Base-by-base conservation (phyloP, 768 basidiomycete species). In the Kwoniella europaea region DNA sequence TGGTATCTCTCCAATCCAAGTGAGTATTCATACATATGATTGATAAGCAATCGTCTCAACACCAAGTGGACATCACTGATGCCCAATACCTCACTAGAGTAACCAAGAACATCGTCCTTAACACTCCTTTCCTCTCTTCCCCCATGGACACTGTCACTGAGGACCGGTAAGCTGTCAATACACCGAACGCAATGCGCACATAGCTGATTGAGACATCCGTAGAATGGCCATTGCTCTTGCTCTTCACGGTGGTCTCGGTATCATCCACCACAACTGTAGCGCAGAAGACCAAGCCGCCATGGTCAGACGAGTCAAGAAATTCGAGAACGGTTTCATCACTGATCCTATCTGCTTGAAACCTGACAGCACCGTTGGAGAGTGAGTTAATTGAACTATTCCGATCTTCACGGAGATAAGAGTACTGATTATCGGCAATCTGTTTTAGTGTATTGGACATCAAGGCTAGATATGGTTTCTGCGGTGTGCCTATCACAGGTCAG, bases 81-180 rank as follows among this genome's bases (percentile, higher is more conserved):
- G 35, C 68, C 24, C 29, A 50, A 60, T 74, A 42, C 67, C 41
- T 27, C 22, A 24, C 6, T 67, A 84, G 87, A 65, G 90, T 99
- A 69, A 97, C 96, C 24, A 90, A 91, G 67, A 97, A 97, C 76
- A 92, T 98, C 77, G 78, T 81, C 24, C 87, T 99, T 77, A 98
- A 94, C 86, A 95, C 94, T 0, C 97, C 96, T 0, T 96, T 99
- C 85, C 87, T 98, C 86, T 96, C 93, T 83, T 95, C 93, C 63
- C 96, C 97, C 16, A 99, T 99, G 97, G 97, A 99, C 86, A 99
- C 97, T 56, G 97, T 98, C 76, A 98, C 97, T 1, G 97, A 98
- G 85, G 89, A 88, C 65, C 94, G 84, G 92, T 94, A 83, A 86
- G 91, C 59, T 85, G 66, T 41, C 74, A 24, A 68, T 24, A 6